Percentiles rank a stretch among this genome's conserved stretches.
These are phyloP conservation scores for Lentinula raphanica DNA, from an alignment of 768 basidiomycete species.

Conservation along the genomic window DNA sequence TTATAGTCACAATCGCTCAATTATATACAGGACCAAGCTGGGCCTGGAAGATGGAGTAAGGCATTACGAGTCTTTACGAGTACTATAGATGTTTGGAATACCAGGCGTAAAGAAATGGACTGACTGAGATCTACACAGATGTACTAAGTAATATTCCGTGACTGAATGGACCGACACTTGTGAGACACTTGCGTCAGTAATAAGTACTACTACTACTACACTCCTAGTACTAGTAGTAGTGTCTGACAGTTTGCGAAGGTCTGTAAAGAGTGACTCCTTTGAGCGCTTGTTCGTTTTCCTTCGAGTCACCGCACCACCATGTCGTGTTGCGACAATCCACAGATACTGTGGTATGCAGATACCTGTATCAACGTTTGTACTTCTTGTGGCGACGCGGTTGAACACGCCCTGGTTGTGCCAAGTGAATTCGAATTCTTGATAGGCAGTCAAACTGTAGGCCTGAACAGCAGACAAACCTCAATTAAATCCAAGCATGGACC, in stretches of 20 bases:
- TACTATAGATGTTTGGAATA: too few relatives aligned
- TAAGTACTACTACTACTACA: too few relatives aligned
- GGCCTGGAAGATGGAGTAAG: constrained; percentile 7
- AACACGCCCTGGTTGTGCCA: not conserved
- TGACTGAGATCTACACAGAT: too few relatives aligned
- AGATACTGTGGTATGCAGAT: not conserved
- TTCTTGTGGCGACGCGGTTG: not conserved
- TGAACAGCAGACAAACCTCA: not conserved
- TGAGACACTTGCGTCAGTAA: too few relatives aligned
- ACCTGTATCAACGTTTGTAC: not conserved
- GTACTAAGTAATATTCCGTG: too few relatives aligned
- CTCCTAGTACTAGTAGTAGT: too few relatives aligned
- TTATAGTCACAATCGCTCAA: not conserved
- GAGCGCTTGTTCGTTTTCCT: too few relatives aligned
- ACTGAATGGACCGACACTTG: too few relatives aligned
- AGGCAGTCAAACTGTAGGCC: not conserved
- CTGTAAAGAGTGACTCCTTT: too few relatives aligned
- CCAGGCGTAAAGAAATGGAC: too few relatives aligned
- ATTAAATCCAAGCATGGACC: not conserved
- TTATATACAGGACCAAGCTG: constrained; percentile 1
- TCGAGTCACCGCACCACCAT: not conserved
- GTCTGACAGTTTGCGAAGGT: too few relatives aligned
- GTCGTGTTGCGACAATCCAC: not conserved
- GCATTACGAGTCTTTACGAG: too few relatives aligned
- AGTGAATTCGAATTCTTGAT: not conserved